A percentile compares a stretch with the other conserved stretches of the same genome.
These are phyloP conservation scores for Dichotomocladium elegans DNA, from an alignment of 371 early-diverging fungal species.

Conservation along the genomic window DNA sequence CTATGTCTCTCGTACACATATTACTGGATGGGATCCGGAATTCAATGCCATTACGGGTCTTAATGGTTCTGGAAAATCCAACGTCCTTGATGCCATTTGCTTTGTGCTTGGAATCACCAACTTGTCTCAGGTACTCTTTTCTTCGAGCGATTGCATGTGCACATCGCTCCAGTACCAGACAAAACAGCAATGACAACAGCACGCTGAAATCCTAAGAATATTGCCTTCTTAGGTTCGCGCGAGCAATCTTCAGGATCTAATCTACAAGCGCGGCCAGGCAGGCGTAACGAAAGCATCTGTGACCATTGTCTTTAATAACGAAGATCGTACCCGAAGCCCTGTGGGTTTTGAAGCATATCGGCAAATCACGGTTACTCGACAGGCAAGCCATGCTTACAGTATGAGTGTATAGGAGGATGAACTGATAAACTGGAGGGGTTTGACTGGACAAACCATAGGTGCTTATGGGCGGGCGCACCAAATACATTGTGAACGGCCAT, in stretches of 20 bases:
- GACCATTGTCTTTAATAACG: constrained; percentile 94
- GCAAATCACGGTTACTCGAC: constrained; percentile 91
- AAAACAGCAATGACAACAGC: neutral
- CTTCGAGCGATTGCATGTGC: neutral
- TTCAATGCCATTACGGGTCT: constrained; percentile 99
- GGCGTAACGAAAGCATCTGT: constrained; percentile 97
- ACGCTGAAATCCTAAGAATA: too few species aligned
- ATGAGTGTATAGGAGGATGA: neutral
- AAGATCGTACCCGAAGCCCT: constrained; percentile 81
- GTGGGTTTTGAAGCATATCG: constrained; percentile 86
- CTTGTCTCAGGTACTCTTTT: constrained; percentile 68
- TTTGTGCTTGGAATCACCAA: constrained; percentile 98
- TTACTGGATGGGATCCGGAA: constrained; percentile 93
- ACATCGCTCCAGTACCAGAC: neutral
- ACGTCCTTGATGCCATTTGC: constrained; percentile 99
- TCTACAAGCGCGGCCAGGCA: constrained; percentile 98
- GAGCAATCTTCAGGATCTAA: constrained; percentile 90
- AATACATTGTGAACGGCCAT: constrained; percentile 95
- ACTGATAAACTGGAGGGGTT: neutral
- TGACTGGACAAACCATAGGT: constrained; percentile 60
- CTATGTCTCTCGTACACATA: constrained; percentile 93
- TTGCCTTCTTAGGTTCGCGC: constrained; percentile 83
- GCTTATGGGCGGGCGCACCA: constrained; percentile 89
- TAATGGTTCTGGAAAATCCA: constrained; percentile 99
- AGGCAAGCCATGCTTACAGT: constrained; percentile 52